A percentile compares a stretch with the other conserved stretches of the same genome.
Conservation (phyloP, 768 basidiomycete genomes). For the Asterophora lycoperdoides region DNA sequence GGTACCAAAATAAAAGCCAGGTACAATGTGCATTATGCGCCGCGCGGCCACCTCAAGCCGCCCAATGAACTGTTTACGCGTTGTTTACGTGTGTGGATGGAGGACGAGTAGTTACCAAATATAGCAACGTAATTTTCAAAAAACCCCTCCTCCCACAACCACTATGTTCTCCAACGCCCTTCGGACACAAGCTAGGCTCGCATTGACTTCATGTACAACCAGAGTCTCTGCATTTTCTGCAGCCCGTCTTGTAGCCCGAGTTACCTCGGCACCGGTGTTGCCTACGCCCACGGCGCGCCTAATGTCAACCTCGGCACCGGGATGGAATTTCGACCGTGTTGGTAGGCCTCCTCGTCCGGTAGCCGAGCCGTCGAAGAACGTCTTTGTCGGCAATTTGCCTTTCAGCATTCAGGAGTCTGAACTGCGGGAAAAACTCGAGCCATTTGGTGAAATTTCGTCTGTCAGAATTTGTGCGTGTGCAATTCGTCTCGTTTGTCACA, state of each 20-base stretch:
- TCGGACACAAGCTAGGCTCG: slow-evolving; percentile 31
- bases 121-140: slow-evolving; percentile 7
- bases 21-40: too few relatives aligned
- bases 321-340: not conserved
- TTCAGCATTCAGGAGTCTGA: slow-evolving; percentile 39
- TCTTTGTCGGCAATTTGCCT: slow-evolving; percentile 54
- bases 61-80: slow-evolving; percentile 6
- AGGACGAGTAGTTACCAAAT: slow-evolving; percentile 7
- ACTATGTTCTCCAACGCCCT: slow-evolving; percentile 36
- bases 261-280: not conserved
- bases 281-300: slow-evolving; percentile 9
- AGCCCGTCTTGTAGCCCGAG: slow-evolving; percentile 1
- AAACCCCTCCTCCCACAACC: slow-evolving; percentile 7
- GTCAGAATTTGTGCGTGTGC: slow-evolving; percentile 39
- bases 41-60: too few relatives aligned
- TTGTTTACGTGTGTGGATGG: slow-evolving; percentile 1
- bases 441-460: slow-evolving; percentile 37
- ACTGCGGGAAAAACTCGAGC: slow-evolving; percentile 35
- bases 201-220: slow-evolving; percentile 24
- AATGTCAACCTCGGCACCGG: slow-evolving; percentile 18
- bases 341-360: not conserved
- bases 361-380: slow-evolving; percentile 28
- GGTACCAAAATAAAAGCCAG: too few relatives aligned
- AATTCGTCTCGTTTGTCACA: not conserved
- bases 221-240: slow-evolving; percentile 5